Conservation (phyloP, 441 rosid species). For the Mallotus japonicus region DNA sequence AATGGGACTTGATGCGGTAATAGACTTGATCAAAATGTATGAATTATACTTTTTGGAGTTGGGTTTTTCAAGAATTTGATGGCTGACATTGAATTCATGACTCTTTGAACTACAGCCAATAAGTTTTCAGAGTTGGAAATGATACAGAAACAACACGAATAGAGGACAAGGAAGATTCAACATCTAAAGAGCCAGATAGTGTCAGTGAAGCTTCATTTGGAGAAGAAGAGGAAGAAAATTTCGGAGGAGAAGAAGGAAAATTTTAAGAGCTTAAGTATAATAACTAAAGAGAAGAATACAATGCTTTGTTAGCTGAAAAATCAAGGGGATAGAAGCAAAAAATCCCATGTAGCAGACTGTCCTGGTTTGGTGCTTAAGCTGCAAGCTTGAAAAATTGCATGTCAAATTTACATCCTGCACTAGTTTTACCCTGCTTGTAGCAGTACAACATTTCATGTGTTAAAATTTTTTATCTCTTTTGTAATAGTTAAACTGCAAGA, state of each 20-base stretch:
- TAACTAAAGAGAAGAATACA: slow-evolving; percentile 39
- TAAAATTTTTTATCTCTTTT: too few relatives aligned
- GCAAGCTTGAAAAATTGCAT: neutral
- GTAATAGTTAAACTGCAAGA: too few relatives aligned
- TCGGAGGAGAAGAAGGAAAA: slow-evolving; percentile 32
- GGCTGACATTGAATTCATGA: neutral
- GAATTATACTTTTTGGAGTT: too few relatives aligned
- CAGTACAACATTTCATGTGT: too few relatives aligned
- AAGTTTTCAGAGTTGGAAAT: slow-evolving; percentile 36
- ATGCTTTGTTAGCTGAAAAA: slow-evolving; percentile 31
- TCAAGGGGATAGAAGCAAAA: slow-evolving; percentile 9
- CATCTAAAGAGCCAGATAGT: slow-evolving; percentile 39
- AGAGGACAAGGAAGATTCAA: slow-evolving; percentile 32
- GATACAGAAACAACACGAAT: slow-evolving; percentile 36
- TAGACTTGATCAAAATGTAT: too few relatives aligned
- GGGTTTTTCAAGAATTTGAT: neutral
- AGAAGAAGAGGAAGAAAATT: slow-evolving; percentile 31
- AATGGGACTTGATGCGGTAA: too few relatives aligned
- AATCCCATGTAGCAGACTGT: neutral
- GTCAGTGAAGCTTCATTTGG: slow-evolving; percentile 27
- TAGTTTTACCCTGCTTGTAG: too few relatives aligned
- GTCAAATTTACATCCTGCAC: too few relatives aligned
- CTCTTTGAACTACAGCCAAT: too few relatives aligned
- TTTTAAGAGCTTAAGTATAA: slow-evolving; percentile 33
- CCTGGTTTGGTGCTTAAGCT: neutral